These are phyloP conservation scores for Raphanus sativus DNA, from an alignment of 345 rosid species.

Conservation along the genomic window DNA sequence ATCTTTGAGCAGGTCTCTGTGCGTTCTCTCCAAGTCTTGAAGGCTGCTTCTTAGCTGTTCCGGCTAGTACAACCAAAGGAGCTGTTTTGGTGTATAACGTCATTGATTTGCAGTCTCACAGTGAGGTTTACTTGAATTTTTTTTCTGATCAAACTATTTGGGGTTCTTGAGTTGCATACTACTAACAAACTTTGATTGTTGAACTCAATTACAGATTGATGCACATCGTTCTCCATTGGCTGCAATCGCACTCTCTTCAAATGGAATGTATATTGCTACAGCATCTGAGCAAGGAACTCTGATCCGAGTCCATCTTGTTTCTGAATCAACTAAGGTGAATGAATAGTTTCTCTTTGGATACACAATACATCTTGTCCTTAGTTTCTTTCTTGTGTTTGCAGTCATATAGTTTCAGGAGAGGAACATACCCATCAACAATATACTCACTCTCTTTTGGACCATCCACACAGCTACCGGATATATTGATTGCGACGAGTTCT, in stretches of 20 bases:
- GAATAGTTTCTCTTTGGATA: conserved; percentile 7
- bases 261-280: conserved; percentile 86
- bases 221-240: conserved; percentile 87
- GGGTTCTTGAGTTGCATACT: neutral
- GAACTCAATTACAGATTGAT: conserved; percentile 62
- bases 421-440: conserved; percentile 79
- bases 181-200: neutral
- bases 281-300: conserved; percentile 96
- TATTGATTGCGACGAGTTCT: conserved; percentile 81
- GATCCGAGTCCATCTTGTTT: conserved; percentile 79
- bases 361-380: neutral
- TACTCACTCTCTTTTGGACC: conserved; percentile 88
- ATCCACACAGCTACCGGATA: conserved; percentile 64
- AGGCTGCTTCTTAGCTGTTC: conserved; percentile 92
- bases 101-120: conserved; percentile 71
- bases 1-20: conserved; percentile 59
- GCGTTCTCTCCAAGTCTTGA: conserved; percentile 81
- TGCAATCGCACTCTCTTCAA: conserved; percentile 71
- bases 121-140: conserved; percentile 56
- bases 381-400: conserved; percentile 37
- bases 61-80: conserved; percentile 80
- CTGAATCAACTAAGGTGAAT: conserved; percentile 82
- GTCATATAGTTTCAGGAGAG: conserved; percentile 89
- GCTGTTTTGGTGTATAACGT: conserved; percentile 83
- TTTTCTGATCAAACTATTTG: neutral